phyloP scores from a whole-genome alignment of 2,329 filamentous ascomycete genomes.

The Trichoderma gracile region DNA sequence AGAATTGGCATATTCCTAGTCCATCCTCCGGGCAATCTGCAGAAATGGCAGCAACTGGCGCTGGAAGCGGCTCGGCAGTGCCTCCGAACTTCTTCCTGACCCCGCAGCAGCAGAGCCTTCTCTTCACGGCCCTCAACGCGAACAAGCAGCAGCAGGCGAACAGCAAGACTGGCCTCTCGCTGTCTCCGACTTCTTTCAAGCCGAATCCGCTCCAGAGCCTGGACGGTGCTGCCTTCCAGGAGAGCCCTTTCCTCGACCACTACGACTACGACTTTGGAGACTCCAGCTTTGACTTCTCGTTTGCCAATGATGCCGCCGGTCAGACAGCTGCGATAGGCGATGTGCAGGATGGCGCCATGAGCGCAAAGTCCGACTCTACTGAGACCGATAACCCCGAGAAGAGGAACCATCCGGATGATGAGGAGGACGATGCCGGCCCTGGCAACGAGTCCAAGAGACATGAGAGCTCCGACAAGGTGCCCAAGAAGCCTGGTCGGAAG shows the following conservation, averaged over 20 bases:
- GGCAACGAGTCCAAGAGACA: slow-evolving; percentile 65
- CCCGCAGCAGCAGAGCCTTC: slow-evolving; percentile 72
- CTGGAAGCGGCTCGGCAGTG: slow-evolving; percentile 44
- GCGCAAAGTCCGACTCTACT: slow-evolving; percentile 58
- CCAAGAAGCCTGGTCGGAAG: slow-evolving; percentile 96
- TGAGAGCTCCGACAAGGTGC: slow-evolving; percentile 79
- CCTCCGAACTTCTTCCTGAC: slow-evolving; percentile 67
- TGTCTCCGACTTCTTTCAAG: slow-evolving; percentile 53
- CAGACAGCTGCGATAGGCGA: slow-evolving; percentile 74
- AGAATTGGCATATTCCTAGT: not conserved
- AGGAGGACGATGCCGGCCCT: slow-evolving; percentile 60
- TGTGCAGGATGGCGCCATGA: slow-evolving; percentile 53
- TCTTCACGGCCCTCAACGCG: slow-evolving; percentile 74
- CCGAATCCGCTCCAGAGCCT: slow-evolving; percentile 50
- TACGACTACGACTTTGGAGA: slow-evolving; percentile 80
- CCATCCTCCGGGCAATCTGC: not conserved
- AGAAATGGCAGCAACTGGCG: slow-evolving; percentile 54
- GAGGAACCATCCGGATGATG: slow-evolving; percentile 69
- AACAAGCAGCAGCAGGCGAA: slow-evolving; percentile 51
- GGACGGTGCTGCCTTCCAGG: slow-evolving; percentile 54
- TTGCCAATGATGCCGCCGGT: slow-evolving; percentile 45
- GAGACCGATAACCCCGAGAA: slow-evolving; percentile 63
- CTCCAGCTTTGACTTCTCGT: slow-evolving; percentile 69
- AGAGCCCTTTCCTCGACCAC: slow-evolving; percentile 76
- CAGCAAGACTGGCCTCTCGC: slow-evolving; percentile 36